Percentiles rank a stretch among this genome's conserved stretches.
phyloP scores from a whole-genome alignment of 495 filamentous ascomycete species.

The Annulohypoxylon bovei region DNA sequence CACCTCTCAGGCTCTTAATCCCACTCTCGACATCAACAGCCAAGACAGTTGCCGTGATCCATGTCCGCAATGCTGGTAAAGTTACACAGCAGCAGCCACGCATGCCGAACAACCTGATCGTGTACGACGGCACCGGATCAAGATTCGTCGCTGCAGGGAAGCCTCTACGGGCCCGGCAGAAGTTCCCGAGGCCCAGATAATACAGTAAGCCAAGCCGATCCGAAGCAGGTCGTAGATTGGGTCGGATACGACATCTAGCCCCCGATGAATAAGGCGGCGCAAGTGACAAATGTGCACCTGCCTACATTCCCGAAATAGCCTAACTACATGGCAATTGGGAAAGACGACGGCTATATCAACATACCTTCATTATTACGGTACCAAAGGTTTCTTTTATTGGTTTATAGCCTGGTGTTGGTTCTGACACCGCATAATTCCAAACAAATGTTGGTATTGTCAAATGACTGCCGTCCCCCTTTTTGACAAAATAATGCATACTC shows the following conservation, averaged over 20 bases:
- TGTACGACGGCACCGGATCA: not conserved
- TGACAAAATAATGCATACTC: not conserved
- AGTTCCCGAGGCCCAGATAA: not conserved
- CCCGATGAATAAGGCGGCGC: not conserved
- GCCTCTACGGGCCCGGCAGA: not conserved
- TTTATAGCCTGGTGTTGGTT: not conserved
- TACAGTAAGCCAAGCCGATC: not conserved
- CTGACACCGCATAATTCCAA: not conserved
- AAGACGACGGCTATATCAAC: not conserved
- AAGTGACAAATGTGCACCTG: not conserved
- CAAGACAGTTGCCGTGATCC: not conserved
- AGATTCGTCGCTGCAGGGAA: slow-evolving; percentile 15
- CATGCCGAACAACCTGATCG: not conserved
- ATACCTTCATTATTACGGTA: too few species aligned
- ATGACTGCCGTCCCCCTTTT: not conserved
- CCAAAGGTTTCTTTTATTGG: not conserved
- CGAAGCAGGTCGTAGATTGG: not conserved
- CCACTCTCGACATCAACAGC: not conserved
- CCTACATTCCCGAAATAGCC: not conserved
- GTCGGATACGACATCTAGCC: not conserved
- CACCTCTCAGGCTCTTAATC: not conserved
- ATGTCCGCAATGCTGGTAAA: not conserved
- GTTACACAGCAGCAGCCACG: not conserved
- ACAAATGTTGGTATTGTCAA: not conserved
- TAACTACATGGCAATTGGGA: not conserved